These are phyloP conservation scores for Candida caryicola DNA, from an alignment of 805 yeast species.

Conservation along the genomic window DNA sequence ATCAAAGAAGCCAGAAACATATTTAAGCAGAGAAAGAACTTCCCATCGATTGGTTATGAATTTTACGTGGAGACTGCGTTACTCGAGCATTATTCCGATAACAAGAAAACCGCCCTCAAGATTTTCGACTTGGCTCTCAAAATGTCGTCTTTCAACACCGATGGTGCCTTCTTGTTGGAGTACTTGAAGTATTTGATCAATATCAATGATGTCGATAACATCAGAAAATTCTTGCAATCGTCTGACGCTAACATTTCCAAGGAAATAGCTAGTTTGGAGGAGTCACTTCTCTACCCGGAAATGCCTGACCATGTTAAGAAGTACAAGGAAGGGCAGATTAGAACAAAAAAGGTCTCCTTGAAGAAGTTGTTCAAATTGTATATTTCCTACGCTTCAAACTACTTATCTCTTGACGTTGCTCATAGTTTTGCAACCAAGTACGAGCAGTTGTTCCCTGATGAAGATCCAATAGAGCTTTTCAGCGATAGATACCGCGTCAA, in stretches of 20 bases:
- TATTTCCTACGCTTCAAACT: slow-evolving; percentile 64
- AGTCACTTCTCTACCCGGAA: slow-evolving; percentile 22
- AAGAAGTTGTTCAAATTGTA: slow-evolving; percentile 43
- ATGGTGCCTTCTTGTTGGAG: slow-evolving; percentile 60
- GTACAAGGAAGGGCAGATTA: slow-evolving; percentile 15
- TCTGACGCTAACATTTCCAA: slow-evolving; percentile 55
- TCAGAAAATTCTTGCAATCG: slow-evolving; percentile 79
- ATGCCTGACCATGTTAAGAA: slow-evolving; percentile 48
- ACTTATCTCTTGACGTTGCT: slow-evolving; percentile 69
- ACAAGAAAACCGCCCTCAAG: slow-evolving; percentile 64
- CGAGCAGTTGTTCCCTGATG: slow-evolving; percentile 62
- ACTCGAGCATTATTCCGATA: slow-evolving; percentile 71
- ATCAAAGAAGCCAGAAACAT: slow-evolving; percentile 69
- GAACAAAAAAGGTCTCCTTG: slow-evolving; percentile 23
- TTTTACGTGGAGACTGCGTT: slow-evolving; percentile 79
- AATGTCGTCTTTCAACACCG: slow-evolving; percentile 50
- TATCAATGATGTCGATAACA: slow-evolving; percentile 66
- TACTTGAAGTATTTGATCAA: slow-evolving; percentile 72
- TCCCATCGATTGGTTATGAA: slow-evolving; percentile 63
- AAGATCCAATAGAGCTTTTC: slow-evolving; percentile 39
- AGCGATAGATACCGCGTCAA: slow-evolving; percentile 39
- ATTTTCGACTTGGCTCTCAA: slow-evolving; percentile 68
- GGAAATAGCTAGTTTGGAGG: slow-evolving; percentile 26
- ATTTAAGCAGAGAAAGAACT: slow-evolving; percentile 62
- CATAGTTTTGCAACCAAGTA: slow-evolving; percentile 64